Percentiles rank a stretch among this genome's conserved stretches.
These are phyloP conservation scores for Grosmannia serpens DNA, from an alignment of 2,329 filamentous ascomycete genomes.

Conservation along the genomic window DNA sequence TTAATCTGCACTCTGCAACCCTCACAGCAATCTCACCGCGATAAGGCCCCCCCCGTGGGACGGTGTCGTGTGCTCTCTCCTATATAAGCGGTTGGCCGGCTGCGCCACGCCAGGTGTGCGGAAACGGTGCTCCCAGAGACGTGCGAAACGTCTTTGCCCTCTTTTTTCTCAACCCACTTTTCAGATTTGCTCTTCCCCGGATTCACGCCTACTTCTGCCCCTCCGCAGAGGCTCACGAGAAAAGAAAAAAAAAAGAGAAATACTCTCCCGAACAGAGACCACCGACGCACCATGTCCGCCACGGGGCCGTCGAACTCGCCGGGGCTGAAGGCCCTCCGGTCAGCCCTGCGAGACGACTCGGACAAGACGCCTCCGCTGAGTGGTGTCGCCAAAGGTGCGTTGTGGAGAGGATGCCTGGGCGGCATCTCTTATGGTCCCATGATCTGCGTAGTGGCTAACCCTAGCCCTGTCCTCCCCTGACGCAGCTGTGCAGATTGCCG, in stretches of 20 bases:
- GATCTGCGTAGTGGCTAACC: too few relatives aligned
- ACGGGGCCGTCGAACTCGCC: constrained; percentile 6
- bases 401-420: too few relatives aligned
- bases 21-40: not conserved
- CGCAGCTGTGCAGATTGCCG: constrained; percentile 46
- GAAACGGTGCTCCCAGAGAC: too few relatives aligned
- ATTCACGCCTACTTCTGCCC: too few relatives aligned
- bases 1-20: not conserved
- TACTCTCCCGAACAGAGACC: not conserved
- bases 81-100: too few relatives aligned
- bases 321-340: constrained; percentile 23
- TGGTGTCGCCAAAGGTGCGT: constrained; percentile 9
- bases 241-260: not conserved
- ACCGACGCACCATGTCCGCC: not conserved
- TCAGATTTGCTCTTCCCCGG: too few relatives aligned
- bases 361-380: constrained; percentile 10
- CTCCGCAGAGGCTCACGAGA: too few relatives aligned
- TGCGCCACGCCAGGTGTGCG: too few relatives aligned
- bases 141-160: too few relatives aligned
- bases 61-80: too few relatives aligned
- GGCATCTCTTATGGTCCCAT: too few relatives aligned
- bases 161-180: too few relatives aligned
- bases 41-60: not conserved
- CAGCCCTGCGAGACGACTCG: constrained; percentile 22
- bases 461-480: not conserved